Percentiles rank a stretch among this genome's conserved stretches.
Evolutionary conservation across 768 basidiomycete species (phyloP).

Genomic region (Omphalotus guepiniiformis): DNA sequence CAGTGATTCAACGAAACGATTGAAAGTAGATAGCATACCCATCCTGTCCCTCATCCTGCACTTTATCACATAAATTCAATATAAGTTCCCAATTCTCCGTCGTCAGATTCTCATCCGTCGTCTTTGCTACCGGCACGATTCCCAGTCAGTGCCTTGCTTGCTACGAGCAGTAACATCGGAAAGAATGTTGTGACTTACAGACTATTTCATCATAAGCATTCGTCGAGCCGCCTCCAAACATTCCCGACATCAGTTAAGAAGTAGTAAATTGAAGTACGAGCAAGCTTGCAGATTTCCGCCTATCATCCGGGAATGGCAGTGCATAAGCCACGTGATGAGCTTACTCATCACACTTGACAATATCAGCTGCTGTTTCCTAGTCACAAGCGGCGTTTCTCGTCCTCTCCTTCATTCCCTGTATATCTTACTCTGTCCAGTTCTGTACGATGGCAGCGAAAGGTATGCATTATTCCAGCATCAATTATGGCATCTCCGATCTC

Average conservation of each 20-base stretch:
- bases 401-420: too few species aligned
- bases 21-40: slow-evolving; percentile 54
- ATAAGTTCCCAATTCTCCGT: slow-evolving; percentile 96
- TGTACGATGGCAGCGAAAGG: too few species aligned
- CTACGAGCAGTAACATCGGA: not conserved
- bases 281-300: too few species aligned
- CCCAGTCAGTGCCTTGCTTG: slow-evolving; percentile 3
- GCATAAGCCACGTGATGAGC: too few species aligned
- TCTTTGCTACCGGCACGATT: slow-evolving; percentile 57
- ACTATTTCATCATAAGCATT: slow-evolving; percentile 92
- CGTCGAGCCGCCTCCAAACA: slow-evolving; percentile 67
- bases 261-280: too few species aligned
- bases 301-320: too few species aligned
- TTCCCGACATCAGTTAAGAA: slow-evolving; percentile 29
- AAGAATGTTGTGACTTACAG: slow-evolving; percentile 47
- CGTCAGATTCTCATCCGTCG: slow-evolving; percentile 97
- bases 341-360: too few species aligned
- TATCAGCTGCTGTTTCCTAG: too few species aligned
- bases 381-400: too few species aligned
- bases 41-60: slow-evolving; percentile 79
- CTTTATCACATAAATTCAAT: slow-evolving; percentile 94
- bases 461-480: too few species aligned
- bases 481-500: too few species aligned
- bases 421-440: too few species aligned
- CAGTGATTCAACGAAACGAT: slow-evolving; percentile 2